These are phyloP conservation scores for Suillus paluster DNA, from an alignment of 768 basidiomycete genomes.

Conservation along the genomic window DNA sequence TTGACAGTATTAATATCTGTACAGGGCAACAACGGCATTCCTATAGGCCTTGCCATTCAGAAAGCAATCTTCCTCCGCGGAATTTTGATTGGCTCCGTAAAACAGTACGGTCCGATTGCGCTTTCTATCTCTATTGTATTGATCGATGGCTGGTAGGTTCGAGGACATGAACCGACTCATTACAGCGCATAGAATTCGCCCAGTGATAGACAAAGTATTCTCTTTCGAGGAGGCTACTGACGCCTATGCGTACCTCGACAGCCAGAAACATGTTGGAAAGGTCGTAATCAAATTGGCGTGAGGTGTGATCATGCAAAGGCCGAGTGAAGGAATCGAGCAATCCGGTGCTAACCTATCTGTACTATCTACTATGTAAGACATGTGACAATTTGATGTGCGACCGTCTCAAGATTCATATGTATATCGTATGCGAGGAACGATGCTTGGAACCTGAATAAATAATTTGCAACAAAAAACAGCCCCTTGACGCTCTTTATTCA, in stretches of 20 bases:
- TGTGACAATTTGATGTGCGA: not conserved
- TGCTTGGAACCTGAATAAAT: too few relatives aligned
- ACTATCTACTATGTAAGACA: not conserved
- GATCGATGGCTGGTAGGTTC: constrained; percentile 40
- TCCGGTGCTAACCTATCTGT: not conserved
- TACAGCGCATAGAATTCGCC: constrained; percentile 47
- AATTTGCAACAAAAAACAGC: not conserved
- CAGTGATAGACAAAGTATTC: constrained; percentile 63
- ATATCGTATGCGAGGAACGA: not conserved
- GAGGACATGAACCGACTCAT: constrained; percentile 56
- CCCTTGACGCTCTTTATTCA: too few relatives aligned
- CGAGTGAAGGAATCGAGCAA: not conserved
- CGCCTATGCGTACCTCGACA: constrained; percentile 57
- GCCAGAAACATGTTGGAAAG: constrained; percentile 65
- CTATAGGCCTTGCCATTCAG: constrained; percentile 40
- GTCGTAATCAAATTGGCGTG: constrained; percentile 53
- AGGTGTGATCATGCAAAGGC: not conserved
- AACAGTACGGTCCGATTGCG: constrained; percentile 45
- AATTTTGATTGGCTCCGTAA: constrained; percentile 59
- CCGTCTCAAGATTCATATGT: not conserved
- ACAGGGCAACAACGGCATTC: constrained; percentile 31
- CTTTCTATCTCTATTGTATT: not conserved
- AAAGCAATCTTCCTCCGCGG: constrained; percentile 52
- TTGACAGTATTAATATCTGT: not conserved
- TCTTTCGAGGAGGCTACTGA: constrained; percentile 54